Percentiles rank a stretch among this genome's conserved stretches.
Evolutionary conservation across 192 early-diverging fungal species (phyloP).

Genomic region (Pilaira anomala): DNA sequence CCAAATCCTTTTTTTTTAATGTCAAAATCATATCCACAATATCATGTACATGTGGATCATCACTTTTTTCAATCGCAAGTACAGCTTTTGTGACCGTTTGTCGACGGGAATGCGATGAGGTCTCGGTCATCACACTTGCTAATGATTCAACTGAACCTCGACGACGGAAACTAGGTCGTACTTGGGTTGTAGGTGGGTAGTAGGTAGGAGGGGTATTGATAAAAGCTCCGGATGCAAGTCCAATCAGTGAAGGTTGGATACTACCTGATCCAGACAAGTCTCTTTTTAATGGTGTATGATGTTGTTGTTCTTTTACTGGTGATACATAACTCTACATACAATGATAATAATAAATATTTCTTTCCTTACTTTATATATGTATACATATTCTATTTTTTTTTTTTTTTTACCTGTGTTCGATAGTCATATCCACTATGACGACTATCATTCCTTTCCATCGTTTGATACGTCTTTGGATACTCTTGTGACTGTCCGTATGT

Average conservation of each 20-base stretch:
- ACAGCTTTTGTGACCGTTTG: constrained; percentile 34
- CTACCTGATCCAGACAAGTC: no score
- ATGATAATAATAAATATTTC: no score
- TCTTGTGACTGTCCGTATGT: background rate
- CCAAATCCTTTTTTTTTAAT: constrained; percentile 34
- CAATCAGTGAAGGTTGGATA: background rate
- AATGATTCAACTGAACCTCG: constrained; percentile 29
- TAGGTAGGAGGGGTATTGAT: background rate
- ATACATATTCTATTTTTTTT: background rate
- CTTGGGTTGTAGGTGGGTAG: constrained; percentile 7
- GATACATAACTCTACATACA: background rate
- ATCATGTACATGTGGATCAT: constrained; percentile 19
- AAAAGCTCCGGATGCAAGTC: background rate
- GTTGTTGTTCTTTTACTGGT: background rate
- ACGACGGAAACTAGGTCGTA: constrained; percentile 21
- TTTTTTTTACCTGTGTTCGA: constrained; percentile 10
- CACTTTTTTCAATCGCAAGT: constrained; percentile 9
- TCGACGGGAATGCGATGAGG: constrained; percentile 9
- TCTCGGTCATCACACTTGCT: constrained; percentile 20
- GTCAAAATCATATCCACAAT: constrained; percentile 42
- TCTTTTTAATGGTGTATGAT: no score
- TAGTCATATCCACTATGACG: background rate
- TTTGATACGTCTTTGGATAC: no score
- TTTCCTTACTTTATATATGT: constrained; percentile 6
- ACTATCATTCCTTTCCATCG: background rate